Evolutionary conservation across 2,329 filamentous ascomycete species (phyloP).

Genomic region (Mariannaea elegans): DNA sequence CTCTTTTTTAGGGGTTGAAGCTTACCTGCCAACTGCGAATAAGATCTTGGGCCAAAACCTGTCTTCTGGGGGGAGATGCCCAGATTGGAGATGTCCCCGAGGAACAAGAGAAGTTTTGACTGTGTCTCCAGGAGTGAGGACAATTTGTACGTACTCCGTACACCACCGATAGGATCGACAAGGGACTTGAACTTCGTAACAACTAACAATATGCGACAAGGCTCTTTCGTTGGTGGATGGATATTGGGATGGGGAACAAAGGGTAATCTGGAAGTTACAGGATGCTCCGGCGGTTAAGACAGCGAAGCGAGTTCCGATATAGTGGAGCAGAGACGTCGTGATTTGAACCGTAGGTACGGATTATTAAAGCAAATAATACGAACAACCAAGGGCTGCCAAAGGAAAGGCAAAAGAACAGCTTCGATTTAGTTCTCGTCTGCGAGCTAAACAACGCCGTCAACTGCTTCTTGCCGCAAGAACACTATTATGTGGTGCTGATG

Average conservation of each 20-base stretch:
- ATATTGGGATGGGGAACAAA: not conserved
- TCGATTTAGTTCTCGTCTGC: too few species aligned
- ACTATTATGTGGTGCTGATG: conserved; percentile 18
- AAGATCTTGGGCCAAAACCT: not conserved
- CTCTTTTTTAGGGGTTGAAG: conserved; percentile 1
- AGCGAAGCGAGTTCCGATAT: conserved; percentile 4
- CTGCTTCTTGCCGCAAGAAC: too few species aligned
- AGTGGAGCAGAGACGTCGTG: too few species aligned
- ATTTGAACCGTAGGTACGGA: too few species aligned
- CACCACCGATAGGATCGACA: not conserved
- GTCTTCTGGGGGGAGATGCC: not conserved
- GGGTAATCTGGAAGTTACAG: not conserved
- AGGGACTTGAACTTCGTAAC: conserved; percentile 1
- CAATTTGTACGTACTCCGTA: not conserved
- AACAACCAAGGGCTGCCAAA: too few species aligned
- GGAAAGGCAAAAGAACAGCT: too few species aligned
- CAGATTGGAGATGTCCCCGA: not conserved
- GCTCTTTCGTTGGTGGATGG: conserved; percentile 18
- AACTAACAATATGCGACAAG: conserved; percentile 11
- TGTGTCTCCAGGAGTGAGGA: not conserved
- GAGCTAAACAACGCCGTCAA: too few species aligned
- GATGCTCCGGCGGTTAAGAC: not conserved
- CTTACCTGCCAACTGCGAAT: not conserved
- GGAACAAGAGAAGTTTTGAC: not conserved
- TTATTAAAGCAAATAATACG: too few species aligned